Conservation (phyloP, 1,139 yeast genomes). For the Tardiomyces depauwii region DNA sequence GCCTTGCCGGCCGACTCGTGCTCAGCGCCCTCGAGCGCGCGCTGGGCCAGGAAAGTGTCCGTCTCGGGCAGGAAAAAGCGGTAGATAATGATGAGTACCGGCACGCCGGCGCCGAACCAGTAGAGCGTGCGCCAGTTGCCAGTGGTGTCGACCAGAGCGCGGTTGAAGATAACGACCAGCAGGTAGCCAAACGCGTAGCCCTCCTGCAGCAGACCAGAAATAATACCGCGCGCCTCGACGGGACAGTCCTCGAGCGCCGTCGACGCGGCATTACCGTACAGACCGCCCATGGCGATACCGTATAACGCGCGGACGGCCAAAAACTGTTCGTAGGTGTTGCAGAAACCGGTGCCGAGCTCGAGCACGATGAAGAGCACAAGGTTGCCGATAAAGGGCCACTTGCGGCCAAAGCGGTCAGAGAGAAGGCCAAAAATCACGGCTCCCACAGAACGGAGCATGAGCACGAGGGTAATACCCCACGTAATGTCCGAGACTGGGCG, state of each 20-base stretch:
- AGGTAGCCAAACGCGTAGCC: slow-evolving; percentile 66
- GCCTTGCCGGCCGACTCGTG: slow-evolving; percentile 14
- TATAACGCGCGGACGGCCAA: slow-evolving; percentile 59
- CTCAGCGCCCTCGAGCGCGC: slow-evolving; percentile 13
- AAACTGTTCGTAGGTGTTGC: slow-evolving; percentile 50
- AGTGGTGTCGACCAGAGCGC: slow-evolving; percentile 45
- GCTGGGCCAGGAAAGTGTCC: slow-evolving; percentile 35
- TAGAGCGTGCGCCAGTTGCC: slow-evolving; percentile 63
- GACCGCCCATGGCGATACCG: slow-evolving; percentile 63
- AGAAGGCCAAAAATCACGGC: slow-evolving; percentile 57
- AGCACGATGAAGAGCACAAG: slow-evolving; percentile 42
- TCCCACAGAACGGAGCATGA: slow-evolving; percentile 73
- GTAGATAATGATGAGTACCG: slow-evolving; percentile 44
- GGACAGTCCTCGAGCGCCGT: slow-evolving; percentile 64
- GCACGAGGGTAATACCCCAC: slow-evolving; percentile 73
- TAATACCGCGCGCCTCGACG: slow-evolving; percentile 45
- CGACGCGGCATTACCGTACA: slow-evolving; percentile 57
- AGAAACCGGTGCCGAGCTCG: slow-evolving; percentile 67
- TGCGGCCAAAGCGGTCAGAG: slow-evolving; percentile 62
- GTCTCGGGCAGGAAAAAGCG: slow-evolving; percentile 51
- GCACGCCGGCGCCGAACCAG: slow-evolving; percentile 72
- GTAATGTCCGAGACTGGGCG: slow-evolving; percentile 44
- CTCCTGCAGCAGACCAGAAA: slow-evolving; percentile 59
- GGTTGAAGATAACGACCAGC: slow-evolving; percentile 50
- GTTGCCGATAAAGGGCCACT: slow-evolving; percentile 53